Evolutionary conservation across 2,329 filamentous ascomycete genomes (phyloP).

Genomic region (Claviceps arundinis): DNA sequence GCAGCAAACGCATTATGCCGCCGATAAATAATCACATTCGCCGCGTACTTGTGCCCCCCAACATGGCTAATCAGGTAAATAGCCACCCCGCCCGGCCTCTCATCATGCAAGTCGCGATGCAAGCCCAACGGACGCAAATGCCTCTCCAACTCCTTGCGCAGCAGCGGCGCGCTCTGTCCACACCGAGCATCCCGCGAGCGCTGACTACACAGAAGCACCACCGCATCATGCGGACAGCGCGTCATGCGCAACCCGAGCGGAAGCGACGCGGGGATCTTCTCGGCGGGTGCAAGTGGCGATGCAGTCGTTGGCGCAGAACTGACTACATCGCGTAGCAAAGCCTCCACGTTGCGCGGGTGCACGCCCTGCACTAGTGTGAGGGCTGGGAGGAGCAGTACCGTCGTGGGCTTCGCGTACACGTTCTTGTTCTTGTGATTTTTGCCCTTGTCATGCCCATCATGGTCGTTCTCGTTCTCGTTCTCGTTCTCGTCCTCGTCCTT

Average conservation of each 20-base stretch:
- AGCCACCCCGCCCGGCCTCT: conserved; percentile 79
- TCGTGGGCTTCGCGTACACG: conserved; percentile 54
- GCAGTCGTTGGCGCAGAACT: conserved; percentile 61
- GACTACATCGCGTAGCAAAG: conserved; percentile 58
- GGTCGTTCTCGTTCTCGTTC: background rate
- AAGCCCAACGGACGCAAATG: conserved; percentile 75
- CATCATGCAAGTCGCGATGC: conserved; percentile 77
- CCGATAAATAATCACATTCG: conserved; percentile 88
- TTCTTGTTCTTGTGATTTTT: too few relatives aligned
- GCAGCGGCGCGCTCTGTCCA: conserved; percentile 80
- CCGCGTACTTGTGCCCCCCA: conserved; percentile 90
- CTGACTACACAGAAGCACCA: conserved; percentile 91
- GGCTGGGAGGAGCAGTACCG: conserved; percentile 69
- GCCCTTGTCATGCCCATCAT: conserved; percentile 31
- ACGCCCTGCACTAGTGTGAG: conserved; percentile 78
- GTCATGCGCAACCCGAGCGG: conserved; percentile 14
- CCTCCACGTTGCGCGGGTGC: conserved; percentile 57
- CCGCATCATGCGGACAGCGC: conserved; percentile 66
- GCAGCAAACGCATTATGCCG: conserved; percentile 40
- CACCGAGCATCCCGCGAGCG: conserved; percentile 89
- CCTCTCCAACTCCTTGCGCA: conserved; percentile 79
- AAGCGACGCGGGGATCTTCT: conserved; percentile 6
- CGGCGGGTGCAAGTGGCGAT: conserved; percentile 35
- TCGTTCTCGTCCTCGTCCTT: background rate
- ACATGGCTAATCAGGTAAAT: conserved; percentile 96